phyloP scores from a whole-genome alignment of 345 rosid species.

The Citropsis articulata region DNA sequence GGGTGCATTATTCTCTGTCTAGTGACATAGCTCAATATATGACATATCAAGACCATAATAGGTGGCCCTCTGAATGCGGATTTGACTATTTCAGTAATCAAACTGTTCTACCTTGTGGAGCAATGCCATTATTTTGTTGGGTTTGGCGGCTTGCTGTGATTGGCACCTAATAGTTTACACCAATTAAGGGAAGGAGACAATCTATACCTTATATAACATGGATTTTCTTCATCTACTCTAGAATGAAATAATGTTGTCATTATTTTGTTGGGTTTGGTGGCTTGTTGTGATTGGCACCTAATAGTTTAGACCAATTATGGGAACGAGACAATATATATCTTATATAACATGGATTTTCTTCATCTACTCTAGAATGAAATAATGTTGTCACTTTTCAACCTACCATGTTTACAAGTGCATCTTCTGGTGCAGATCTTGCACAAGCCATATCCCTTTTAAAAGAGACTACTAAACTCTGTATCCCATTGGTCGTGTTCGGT shows the following conservation, averaged over 20 bases:
- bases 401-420: constrained; percentile 12
- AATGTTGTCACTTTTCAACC: background rate
- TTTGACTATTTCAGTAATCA: background rate
- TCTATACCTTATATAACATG: background rate
- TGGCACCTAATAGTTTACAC: constrained; percentile 7
- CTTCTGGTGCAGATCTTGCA: constrained; percentile 60
- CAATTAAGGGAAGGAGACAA: background rate
- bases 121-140: constrained; percentile 5
- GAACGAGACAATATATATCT: background rate
- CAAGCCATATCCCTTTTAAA: constrained; percentile 62
- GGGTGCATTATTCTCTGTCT: background rate
- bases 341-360: constrained; percentile 7
- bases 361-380: background rate
- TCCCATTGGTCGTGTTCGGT: constrained; percentile 73
- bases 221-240: constrained; percentile 3
- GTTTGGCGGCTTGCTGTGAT: background rate
- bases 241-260: background rate
- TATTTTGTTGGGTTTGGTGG: constrained; percentile 4
- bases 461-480: constrained; percentile 35
- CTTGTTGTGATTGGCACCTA: constrained; percentile 2
- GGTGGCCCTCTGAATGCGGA: background rate
- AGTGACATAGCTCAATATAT: background rate
- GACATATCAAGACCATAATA: background rate
- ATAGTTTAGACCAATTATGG: constrained; percentile 1
- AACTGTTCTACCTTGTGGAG: background rate